Evolutionary conservation across 2,329 filamentous ascomycete species (phyloP), one percentile per base, ranked within the genome.

Genomic region (Beauveria brongniartii): DNA sequence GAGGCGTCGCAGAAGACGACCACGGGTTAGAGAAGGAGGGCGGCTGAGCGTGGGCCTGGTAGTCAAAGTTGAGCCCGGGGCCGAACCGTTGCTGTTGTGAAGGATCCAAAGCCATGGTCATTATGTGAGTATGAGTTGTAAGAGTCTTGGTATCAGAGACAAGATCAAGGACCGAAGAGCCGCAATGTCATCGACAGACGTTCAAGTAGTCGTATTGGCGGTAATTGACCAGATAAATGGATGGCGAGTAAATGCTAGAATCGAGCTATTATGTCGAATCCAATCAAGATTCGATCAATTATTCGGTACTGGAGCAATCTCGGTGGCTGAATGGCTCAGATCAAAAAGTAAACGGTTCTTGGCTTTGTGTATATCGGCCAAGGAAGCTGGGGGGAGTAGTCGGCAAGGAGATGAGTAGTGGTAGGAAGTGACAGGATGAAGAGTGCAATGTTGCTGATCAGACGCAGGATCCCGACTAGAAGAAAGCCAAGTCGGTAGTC

Each of bases 91-190:
- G 90, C 78, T 93, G 91, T 75, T 93, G 91, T 75, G 92, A 90
- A 71, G 86, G 86, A 79, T 96, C 91, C 80, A 96, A 85, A 75
- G 92, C 90, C 91, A 96, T 96, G 78, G 91, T 94, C 92, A 96
- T 96, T 75, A 75, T 85, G 78, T 67, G 70, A 64, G 61, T 24
- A 8, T 43, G 46, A 61, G 44, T 37, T 10, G 41, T 22, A 34
- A 24, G 10, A 51, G 41, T 2, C 50, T n/a, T 53, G 57, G 41
- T 51, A 20, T 50, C 20, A 26, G 54, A 16, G 40, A 46, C 20
- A 22, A 44, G 64, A 22, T 63, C 41, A 63, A 65, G 50, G 50
- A 48, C 62, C 64, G 64, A 57, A 64, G 57, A 63, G 65, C 57
- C 58, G 57, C 54, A 46, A 48, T 54, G 34, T 52, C 44, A 47